Conservation (phyloP, 257 asterid species). For the Solanum chiquidenum region DNA sequence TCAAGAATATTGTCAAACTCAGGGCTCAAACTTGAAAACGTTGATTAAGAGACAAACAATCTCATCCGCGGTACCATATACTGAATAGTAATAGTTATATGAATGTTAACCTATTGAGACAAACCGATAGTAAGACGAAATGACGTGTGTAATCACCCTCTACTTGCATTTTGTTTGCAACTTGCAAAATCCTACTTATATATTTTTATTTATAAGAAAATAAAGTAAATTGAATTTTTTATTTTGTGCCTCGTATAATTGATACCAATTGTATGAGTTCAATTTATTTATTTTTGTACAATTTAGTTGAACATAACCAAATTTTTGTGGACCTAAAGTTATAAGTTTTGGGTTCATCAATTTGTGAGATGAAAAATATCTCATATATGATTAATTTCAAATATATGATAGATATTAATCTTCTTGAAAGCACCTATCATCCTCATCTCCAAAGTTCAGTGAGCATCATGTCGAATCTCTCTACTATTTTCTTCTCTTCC, state of each 20-base stretch:
- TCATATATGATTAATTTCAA: neutral
- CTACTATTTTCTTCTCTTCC: neutral
- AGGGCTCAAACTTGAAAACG: too few species aligned
- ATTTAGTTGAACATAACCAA: neutral
- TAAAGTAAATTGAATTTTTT: too few species aligned
- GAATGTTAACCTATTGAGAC: neutral
- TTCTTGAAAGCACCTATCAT: too few species aligned
- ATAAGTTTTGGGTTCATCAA: neutral
- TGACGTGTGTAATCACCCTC: neutral
- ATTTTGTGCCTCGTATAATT: too few species aligned
- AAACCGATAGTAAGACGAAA: neutral
- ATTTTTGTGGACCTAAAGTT: neutral
- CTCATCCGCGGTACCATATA: too few species aligned
- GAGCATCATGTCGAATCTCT: too few species aligned
- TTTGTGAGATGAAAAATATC: neutral
- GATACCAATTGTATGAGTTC: too few species aligned
- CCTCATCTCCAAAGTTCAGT: too few species aligned
- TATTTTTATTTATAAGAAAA: neutral
- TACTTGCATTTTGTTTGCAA: neutral
- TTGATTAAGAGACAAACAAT: too few species aligned
- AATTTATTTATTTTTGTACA: neutral
- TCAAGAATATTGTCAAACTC: too few species aligned
- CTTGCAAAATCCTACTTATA: neutral
- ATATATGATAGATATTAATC: neutral
- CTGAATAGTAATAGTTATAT: neutral